Conservation (phyloP, 2,329 filamentous ascomycete genomes). For the Trichoderma asperellum region DNA sequence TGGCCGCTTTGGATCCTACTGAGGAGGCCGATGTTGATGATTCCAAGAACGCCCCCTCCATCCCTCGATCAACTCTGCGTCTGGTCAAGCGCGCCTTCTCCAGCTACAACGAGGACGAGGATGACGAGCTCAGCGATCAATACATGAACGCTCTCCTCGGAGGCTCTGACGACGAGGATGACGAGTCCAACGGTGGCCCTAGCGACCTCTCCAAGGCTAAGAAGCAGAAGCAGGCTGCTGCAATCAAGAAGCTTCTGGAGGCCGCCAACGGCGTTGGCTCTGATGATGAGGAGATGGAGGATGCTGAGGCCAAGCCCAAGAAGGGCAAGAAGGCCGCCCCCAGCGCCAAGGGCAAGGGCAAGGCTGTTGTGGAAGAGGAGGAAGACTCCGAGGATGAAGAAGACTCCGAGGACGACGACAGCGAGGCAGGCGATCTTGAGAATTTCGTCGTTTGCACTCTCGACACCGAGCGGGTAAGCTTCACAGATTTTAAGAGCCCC, state of each 20-base stretch:
- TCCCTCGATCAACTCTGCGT: slow-evolving; percentile 85
- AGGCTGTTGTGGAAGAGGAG: slow-evolving; percentile 66
- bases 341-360: slow-evolving; percentile 61
- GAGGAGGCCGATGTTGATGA: slow-evolving; percentile 70
- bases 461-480: slow-evolving; percentile 82
- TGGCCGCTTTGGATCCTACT: slow-evolving; percentile 95
- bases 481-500: not conserved
- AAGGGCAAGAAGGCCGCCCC: slow-evolving; percentile 70
- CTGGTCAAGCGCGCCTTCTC: slow-evolving; percentile 74
- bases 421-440: slow-evolving; percentile 71
- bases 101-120: slow-evolving; percentile 60
- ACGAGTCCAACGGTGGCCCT: slow-evolving; percentile 80
- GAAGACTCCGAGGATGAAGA: slow-evolving; percentile 62
- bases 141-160: slow-evolving; percentile 61
- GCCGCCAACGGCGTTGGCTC: slow-evolving; percentile 63
- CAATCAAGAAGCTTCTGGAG: slow-evolving; percentile 76
- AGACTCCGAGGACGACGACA: slow-evolving; percentile 63
- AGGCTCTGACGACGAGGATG: slow-evolving; percentile 56
- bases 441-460: slow-evolving; percentile 96
- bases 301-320: slow-evolving; percentile 64
- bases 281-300: slow-evolving; percentile 74
- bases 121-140: slow-evolving; percentile 70
- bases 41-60: slow-evolving; percentile 61
- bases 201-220: slow-evolving; percentile 90
- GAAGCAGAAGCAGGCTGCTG: slow-evolving; percentile 79